A percentile compares a stretch with the other conserved stretches of the same genome.
Conservation (phyloP, 1,284 basidiomycete species). For the Sporisorium exsertum region DNA sequence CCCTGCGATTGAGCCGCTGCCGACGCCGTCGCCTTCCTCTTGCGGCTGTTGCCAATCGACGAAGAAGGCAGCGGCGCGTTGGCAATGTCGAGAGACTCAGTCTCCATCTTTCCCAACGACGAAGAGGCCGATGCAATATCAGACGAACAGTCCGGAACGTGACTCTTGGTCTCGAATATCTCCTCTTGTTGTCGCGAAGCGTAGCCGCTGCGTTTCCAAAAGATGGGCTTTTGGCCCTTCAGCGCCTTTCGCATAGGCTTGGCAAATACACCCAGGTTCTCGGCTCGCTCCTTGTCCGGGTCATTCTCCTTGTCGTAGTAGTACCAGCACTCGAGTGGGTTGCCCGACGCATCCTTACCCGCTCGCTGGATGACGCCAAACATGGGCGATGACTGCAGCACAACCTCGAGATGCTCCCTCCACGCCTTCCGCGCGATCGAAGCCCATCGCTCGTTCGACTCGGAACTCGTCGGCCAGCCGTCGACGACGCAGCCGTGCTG, state of each 20-base stretch:
- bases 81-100: conserved; percentile 42
- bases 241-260: conserved; percentile 68
- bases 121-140: conserved; percentile 10
- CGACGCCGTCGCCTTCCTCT: conserved; percentile 23
- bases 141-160: not conserved
- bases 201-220: conserved; percentile 66
- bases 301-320: conserved; percentile 67
- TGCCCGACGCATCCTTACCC: conserved; percentile 65
- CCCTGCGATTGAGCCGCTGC: conserved; percentile 15
- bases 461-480: conserved; percentile 37
- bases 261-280: conserved; percentile 64
- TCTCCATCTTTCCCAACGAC: conserved; percentile 4
- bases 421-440: conserved; percentile 61
- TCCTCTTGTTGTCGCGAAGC: conserved; percentile 35
- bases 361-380: conserved; percentile 67
- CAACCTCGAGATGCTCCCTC: conserved; percentile 62
- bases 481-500: conserved; percentile 51
- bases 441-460: conserved; percentile 50
- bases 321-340: conserved; percentile 68
- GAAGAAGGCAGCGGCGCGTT: conserved; percentile 33
- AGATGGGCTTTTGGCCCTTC: conserved; percentile 67
- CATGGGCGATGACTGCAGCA: conserved; percentile 57
- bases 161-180: conserved; percentile 5
- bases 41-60: conserved; percentile 21
- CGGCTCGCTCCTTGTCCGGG: conserved; percentile 61